Base-by-base conservation (phyloP, 2,329 filamentous ascomycete species). In the Hypoxylon sp. region DNA sequence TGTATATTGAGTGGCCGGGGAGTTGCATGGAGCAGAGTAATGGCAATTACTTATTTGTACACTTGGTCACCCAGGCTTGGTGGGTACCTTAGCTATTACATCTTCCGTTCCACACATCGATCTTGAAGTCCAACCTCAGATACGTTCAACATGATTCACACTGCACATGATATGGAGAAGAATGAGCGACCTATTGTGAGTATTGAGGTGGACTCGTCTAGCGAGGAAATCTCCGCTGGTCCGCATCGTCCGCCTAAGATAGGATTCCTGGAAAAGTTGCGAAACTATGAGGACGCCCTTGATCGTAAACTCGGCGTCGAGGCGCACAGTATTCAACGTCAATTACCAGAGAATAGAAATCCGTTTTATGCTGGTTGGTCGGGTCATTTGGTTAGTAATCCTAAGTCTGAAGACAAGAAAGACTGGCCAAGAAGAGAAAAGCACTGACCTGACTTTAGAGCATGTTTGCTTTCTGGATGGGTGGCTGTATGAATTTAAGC, bases 401-500 rank as follows among this genome's bases (percentile, higher is more conserved):
- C 52, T 37, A 9, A 53, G 13, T 29, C 37, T 24, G 46, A 31
- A 6, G 44, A 35, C n/a, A 52, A 3, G n/a, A 10, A 29, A 44
- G 14, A 14, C 39, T 47, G n/a, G 14, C n/a, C 24, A 14, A 53
- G 33, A 55, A 35, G 22, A 53, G 19, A 26, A 33, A 11, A 24
- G 19, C 19, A 22, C 24, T 61, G 42, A 61, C 31, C 8, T 8
- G 8, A 33, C 10, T 48, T 35, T 74, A 83, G 60, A 80, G 80
- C 55, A 86, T 87, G 83, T 83, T 83, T n/a, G 75, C 84, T 63
- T 78, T 87, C 65, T 87, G 85, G 85, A 82, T 83, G 24, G 82
- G 79, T 54, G 81, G 80, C 22, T 85, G 83, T 2, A 82, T 86
- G 80, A 86, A 86, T 73, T 79, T 83, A 14, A 81, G 80, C 48